A percentile compares a stretch with the other conserved stretches of the same genome.
These are phyloP conservation scores for Paspalum notatum DNA, from an alignment of 176 grass and related monocot species.

Conservation along the genomic window DNA sequence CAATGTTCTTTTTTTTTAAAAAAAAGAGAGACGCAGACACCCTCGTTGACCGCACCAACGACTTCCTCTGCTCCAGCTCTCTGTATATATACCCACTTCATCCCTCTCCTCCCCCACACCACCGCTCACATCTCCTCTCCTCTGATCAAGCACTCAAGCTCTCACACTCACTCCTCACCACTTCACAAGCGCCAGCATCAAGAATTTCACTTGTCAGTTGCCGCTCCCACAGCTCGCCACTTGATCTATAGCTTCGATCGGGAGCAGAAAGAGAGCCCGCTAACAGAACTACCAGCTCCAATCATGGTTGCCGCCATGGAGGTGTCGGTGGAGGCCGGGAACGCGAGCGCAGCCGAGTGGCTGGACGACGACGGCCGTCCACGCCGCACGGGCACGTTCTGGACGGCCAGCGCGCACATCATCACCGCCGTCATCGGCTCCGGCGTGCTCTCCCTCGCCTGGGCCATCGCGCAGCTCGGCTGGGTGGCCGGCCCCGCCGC, in stretches of 20 bases:
- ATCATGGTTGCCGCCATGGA: slow-evolving; percentile 37
- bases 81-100: background rate
- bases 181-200: no score
- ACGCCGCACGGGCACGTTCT: slow-evolving; percentile 53
- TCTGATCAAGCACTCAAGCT: no score
- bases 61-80: background rate
- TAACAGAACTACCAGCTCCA: no score
- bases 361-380: slow-evolving; percentile 75
- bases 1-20: no score
- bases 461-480: slow-evolving; percentile 87
- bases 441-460: slow-evolving; percentile 80
- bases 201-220: no score
- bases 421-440: slow-evolving; percentile 91
- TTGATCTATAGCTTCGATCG: no score
- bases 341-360: slow-evolving; percentile 3
- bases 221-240: no score
- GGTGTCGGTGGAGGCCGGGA: slow-evolving; percentile 52
- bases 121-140: no score
- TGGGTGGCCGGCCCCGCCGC: slow-evolving; percentile 79
- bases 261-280: no score
- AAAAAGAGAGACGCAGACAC: background rate
- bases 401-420: slow-evolving; percentile 89
- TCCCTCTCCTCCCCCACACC: background rate
- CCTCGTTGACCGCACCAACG: background rate
- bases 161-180: no score